Evolutionary conservation across 176 grass and related monocot species (phyloP).

Genomic region (Calamus simplicifolius): DNA sequence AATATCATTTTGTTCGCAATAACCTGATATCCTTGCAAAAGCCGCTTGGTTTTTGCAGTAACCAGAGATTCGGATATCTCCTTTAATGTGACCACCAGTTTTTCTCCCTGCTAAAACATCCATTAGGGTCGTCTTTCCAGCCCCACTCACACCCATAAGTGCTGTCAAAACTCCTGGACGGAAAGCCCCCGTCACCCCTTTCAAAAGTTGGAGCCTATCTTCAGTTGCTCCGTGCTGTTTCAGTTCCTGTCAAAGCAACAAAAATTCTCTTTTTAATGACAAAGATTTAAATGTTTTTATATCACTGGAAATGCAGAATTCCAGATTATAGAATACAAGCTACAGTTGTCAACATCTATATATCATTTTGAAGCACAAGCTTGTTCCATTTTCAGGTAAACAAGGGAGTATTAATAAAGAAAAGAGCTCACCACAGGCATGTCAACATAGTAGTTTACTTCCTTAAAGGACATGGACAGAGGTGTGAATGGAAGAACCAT

Average conservation of each 20-base stretch:
- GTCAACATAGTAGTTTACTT: constrained; percentile 89
- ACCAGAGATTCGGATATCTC: constrained; percentile 58
- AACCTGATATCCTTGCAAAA: constrained; percentile 73
- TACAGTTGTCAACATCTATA: too few species aligned
- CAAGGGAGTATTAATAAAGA: neutral
- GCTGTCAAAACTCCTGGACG: constrained; percentile 60
- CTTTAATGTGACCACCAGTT: constrained; percentile 65
- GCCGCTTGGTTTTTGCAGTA: constrained; percentile 61
- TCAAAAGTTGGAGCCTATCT: constrained; percentile 61
- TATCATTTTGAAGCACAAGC: too few species aligned
- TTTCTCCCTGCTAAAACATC: constrained; percentile 78
- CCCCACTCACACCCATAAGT: constrained; percentile 69
- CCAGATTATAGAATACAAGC: too few species aligned
- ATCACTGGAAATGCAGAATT: too few species aligned
- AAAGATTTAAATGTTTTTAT: too few species aligned
- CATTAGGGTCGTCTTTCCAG: constrained; percentile 79
- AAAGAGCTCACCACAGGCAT: constrained; percentile 78
- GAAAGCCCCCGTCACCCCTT: constrained; percentile 57
- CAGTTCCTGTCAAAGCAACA: constrained; percentile 54
- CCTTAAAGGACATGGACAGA: constrained; percentile 90
- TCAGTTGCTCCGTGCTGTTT: constrained; percentile 46
- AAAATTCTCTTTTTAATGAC: neutral
- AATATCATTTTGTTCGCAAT: constrained; percentile 78
- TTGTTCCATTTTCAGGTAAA: too few species aligned
- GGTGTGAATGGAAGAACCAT: constrained; percentile 97